Conservation (phyloP, 192 early-diverging fungal genomes). For the Backusella luteola region DNA sequence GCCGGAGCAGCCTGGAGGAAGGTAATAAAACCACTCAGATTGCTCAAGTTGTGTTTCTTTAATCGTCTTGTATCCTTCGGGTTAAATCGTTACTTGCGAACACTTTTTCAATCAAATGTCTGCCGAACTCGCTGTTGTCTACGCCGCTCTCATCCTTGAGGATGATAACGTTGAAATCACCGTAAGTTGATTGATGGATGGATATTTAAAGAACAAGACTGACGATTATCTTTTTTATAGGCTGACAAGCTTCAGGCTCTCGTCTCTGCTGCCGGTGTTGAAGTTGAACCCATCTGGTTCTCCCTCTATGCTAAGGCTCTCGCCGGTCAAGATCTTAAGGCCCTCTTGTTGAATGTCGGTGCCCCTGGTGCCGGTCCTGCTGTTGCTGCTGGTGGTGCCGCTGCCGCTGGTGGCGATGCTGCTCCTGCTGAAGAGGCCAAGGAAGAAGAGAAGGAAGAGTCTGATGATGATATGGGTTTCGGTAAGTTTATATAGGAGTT, state of each 20-base stretch:
- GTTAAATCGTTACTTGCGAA: slow-evolving; percentile 18
- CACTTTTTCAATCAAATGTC: slow-evolving; percentile 22
- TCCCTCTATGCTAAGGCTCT: slow-evolving; percentile 97
- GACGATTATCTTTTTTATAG: slow-evolving; percentile 32
- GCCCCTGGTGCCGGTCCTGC: slow-evolving; percentile 48
- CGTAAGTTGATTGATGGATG: slow-evolving; percentile 51
- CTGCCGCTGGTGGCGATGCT: slow-evolving; percentile 41
- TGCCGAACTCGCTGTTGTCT: slow-evolving; percentile 87
- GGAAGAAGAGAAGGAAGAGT: slow-evolving; percentile 74
- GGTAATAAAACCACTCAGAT: neutral
- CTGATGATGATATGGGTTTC: slow-evolving; percentile 83
- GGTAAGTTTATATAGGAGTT: slow-evolving; percentile 48
- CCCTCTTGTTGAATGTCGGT: slow-evolving; percentile 90
- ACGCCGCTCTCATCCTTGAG: slow-evolving; percentile 97
- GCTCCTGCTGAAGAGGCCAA: slow-evolving; percentile 48
- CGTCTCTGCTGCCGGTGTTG: slow-evolving; percentile 85
- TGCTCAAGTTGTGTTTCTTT: neutral
- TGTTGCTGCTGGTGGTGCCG: slow-evolving; percentile 39
- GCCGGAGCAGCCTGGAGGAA: neutral
- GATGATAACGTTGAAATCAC: slow-evolving; percentile 97
- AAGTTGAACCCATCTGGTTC: slow-evolving; percentile 94
- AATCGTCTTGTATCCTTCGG: slow-evolving; percentile 20
- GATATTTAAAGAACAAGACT: neutral
- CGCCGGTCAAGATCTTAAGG: slow-evolving; percentile 84
- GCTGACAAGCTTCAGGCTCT: slow-evolving; percentile 92